Evolutionary conservation across 1,139 yeast species (phyloP), one percentile per base, ranked within the genome.

Genomic region (Eremothecium cymbalariae): DNA sequence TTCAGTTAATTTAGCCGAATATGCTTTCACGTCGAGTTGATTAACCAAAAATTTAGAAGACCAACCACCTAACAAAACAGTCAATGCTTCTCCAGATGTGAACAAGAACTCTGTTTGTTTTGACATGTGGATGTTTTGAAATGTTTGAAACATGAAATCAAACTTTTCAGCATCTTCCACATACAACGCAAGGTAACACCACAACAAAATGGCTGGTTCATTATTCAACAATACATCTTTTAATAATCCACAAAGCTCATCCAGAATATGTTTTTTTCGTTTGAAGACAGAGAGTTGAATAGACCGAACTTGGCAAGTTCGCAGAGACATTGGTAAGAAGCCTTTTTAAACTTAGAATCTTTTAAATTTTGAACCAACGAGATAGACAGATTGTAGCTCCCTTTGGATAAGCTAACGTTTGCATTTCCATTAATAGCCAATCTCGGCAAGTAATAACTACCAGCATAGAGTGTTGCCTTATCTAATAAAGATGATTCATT

Each of bases 71-170:
- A 84, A 76, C 4, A 79, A 52, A 13, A 84, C 64, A 21, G 84
- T 68, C 18, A 86, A 60, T 0, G 95, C 90, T 55, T 90, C 97
- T 38, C 97, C 97, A 35, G 79, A 70, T 0, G 88, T 68, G 48
- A 90, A 85, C 25, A 81, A 60, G 38, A 67, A 72, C 42, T 88
- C 96, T 8, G 75, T 65, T 44, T 82, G 86, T 44, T 81, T 84
- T 1, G 86, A 72, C 6, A 55, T 53, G 49, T 81, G 78, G 0
- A 83, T 68, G 4, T 72, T 78, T 47, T 67, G 74, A 2, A 85
- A 51, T 1, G 61, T 47, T 8, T 65, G 55, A 40, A 76, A 77
- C 43, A 63, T 63, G 0, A 48, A 44, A 2, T 60, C 59, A 12
- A 58, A 45, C 6, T 53, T 47, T 4, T 49, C 59, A 13, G 45